phyloP scores from a whole-genome alignment of 2,329 filamentous ascomycete species.

The Claviceps lovelessii region DNA sequence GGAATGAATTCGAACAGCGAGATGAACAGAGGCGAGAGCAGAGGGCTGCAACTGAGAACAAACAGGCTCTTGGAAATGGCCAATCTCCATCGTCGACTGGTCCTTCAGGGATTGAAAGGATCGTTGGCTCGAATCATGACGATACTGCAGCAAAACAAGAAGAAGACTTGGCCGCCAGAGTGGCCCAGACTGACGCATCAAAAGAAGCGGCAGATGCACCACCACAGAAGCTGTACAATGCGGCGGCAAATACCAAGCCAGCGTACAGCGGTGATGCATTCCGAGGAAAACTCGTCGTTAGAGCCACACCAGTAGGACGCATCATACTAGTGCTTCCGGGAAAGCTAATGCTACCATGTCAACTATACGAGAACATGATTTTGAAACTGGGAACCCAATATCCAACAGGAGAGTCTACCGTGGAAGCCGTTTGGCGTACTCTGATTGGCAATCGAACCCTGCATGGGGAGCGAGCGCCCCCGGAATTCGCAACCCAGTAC shows the following conservation, averaged over 20 bases:
- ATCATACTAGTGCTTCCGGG: conserved; percentile 2
- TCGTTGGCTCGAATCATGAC: neutral
- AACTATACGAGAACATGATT: conserved; percentile 1
- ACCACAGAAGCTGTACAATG: conserved; percentile 1
- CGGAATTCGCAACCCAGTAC: conserved; percentile 3
- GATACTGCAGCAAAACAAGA: neutral
- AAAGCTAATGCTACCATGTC: conserved; percentile 1
- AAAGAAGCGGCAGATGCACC: too few species aligned
- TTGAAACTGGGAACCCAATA: conserved; percentile 3
- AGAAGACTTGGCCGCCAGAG: neutral
- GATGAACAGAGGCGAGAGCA: neutral
- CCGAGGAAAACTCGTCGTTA: neutral
- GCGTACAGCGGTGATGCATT: neutral
- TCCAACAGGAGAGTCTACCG: conserved; percentile 2
- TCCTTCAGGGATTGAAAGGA: neutral
- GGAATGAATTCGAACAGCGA: neutral
- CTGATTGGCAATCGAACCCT: conserved; percentile 4
- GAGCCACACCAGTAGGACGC: neutral
- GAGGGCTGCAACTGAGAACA: neutral
- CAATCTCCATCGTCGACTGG: neutral
- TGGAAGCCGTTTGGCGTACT: conserved; percentile 6
- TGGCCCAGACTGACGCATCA: neutral
- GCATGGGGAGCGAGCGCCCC: neutral
- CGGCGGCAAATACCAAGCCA: neutral
- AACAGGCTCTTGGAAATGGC: neutral